phyloP scores from a whole-genome alignment of 495 filamentous ascomycete genomes.

The Lepraria neglecta region DNA sequence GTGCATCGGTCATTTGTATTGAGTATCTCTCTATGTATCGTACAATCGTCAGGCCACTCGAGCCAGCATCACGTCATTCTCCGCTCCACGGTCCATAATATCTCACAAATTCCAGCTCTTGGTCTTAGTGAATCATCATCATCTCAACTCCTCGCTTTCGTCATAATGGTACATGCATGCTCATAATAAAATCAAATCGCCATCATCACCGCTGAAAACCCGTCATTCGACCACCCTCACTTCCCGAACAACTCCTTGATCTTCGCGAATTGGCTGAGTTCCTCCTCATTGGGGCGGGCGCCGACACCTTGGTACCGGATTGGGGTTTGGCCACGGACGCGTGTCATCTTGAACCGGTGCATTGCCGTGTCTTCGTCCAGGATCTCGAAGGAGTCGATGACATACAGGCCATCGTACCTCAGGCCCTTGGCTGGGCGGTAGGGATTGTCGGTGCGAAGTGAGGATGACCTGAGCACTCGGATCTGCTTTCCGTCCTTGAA shows the following conservation, averaged over 20 bases:
- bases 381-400: slow-evolving; percentile 32
- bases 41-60: no score
- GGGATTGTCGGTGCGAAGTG: slow-evolving; percentile 29
- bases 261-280: slow-evolving; percentile 11
- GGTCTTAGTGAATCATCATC: no score
- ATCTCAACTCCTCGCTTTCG: no score
- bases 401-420: slow-evolving; percentile 54
- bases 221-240: background rate
- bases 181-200: no score
- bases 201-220: no score
- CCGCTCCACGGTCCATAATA: no score
- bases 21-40: no score
- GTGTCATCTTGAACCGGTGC: slow-evolving; percentile 38
- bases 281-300: slow-evolving; percentile 12
- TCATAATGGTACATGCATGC: no score
- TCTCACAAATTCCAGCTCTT: no score
- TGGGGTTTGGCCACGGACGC: slow-evolving; percentile 37
- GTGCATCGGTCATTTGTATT: no score
- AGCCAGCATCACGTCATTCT: no score
- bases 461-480: slow-evolving; percentile 43
- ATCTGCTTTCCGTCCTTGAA: slow-evolving; percentile 32
- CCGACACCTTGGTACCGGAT: slow-evolving; percentile 32
- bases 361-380: slow-evolving; percentile 33
- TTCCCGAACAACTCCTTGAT: background rate
- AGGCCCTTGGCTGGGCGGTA: slow-evolving; percentile 46